Evolutionary conservation across 2,329 filamentous ascomycete genomes (phyloP).

Genomic region (Fusarium verrucosum): DNA sequence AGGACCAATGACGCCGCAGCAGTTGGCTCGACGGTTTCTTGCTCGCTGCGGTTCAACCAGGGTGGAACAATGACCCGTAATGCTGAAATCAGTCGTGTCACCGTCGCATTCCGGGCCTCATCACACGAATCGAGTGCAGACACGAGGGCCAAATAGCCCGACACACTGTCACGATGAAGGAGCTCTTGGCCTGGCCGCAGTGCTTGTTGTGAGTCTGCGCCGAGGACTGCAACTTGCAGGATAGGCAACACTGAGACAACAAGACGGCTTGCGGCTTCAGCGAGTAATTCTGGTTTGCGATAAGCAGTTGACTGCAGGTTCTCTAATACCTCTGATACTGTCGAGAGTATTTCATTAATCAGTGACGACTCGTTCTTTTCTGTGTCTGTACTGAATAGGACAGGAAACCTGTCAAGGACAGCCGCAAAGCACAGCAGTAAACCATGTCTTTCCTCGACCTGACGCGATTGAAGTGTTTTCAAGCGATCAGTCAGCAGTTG

Average conservation of each 20-base stretch:
- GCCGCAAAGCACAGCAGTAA: constrained; percentile 69
- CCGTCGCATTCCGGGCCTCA: background rate
- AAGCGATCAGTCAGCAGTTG: constrained; percentile 57
- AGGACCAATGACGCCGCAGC: constrained; percentile 62
- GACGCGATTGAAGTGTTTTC: constrained; percentile 57
- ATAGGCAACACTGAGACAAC: constrained; percentile 62
- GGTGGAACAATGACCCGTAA: constrained; percentile 50
- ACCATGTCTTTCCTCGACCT: constrained; percentile 76
- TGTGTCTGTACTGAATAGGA: constrained; percentile 34
- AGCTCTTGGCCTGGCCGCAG: constrained; percentile 39
- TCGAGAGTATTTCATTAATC: constrained; percentile 44
- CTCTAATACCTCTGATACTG: constrained; percentile 51
- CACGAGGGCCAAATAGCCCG: constrained; percentile 38
- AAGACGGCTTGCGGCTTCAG: constrained; percentile 68
- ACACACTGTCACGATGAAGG: constrained; percentile 34
- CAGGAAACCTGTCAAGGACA: constrained; percentile 60
- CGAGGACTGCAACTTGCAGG: constrained; percentile 52
- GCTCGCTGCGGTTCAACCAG: constrained; percentile 62
- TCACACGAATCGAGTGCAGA: constrained; percentile 30
- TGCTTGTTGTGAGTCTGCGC: constrained; percentile 3
- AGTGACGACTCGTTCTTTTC: constrained; percentile 37
- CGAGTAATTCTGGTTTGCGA: constrained; percentile 71
- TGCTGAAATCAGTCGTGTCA: constrained; percentile 38
- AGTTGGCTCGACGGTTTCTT: constrained; percentile 59
- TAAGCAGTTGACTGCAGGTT: constrained; percentile 56